A percentile compares a stretch with the other conserved stretches of the same genome.
Conservation (phyloP, 805 yeast genomes). For the Tetrapisispora fleetii region DNA sequence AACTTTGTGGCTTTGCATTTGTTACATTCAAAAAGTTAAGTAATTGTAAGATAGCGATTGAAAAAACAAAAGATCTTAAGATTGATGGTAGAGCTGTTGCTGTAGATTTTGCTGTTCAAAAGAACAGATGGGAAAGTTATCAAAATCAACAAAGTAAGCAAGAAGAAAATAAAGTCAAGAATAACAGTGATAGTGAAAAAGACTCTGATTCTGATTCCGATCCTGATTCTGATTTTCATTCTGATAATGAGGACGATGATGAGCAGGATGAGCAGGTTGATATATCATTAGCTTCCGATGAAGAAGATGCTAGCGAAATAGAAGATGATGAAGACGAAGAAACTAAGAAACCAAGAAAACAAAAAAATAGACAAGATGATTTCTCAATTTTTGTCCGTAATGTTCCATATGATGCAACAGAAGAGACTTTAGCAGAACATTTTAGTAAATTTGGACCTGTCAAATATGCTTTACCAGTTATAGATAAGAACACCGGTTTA, state of each 20-base stretch:
- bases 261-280: conserved; percentile 25
- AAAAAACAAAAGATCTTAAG: conserved; percentile 61
- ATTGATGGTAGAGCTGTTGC: conserved; percentile 88
- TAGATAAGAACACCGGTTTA: conserved; percentile 73
- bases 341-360: conserved; percentile 27
- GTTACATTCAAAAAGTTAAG: conserved; percentile 75
- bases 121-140: conserved; percentile 65
- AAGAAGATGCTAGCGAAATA: conserved; percentile 22
- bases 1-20: conserved; percentile 91
- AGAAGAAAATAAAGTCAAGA: conserved; percentile 14
- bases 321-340: conserved; percentile 28
- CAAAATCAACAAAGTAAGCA: conserved; percentile 37
- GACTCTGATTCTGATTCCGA: conserved; percentile 19
- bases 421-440: conserved; percentile 66
- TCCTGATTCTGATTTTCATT: conserved; percentile 18
- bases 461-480: conserved; percentile 86
- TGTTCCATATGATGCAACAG: conserved; percentile 88
- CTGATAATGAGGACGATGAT: conserved; percentile 25
- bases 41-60: conserved; percentile 74
- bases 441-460: conserved; percentile 77
- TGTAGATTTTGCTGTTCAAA: conserved; percentile 88
- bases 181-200: conserved; percentile 29
- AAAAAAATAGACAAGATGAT: conserved; percentile 52
- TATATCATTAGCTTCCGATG: conserved; percentile 29
- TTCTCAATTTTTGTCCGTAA: conserved; percentile 81